Evolutionary conservation across 768 basidiomycete genomes (phyloP).

Genomic region (Phylloporus sp.): DNA sequence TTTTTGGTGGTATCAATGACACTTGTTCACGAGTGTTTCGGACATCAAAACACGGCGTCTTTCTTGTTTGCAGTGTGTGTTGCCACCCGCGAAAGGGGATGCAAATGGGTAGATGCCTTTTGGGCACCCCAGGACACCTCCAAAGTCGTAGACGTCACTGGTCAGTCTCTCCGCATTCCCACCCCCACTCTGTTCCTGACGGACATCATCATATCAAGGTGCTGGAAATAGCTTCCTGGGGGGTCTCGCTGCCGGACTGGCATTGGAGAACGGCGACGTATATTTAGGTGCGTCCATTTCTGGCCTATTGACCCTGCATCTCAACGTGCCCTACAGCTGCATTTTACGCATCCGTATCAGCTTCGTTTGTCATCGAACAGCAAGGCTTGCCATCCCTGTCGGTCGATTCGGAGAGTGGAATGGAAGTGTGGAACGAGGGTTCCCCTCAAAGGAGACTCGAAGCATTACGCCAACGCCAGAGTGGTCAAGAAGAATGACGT

Average conservation of each 20-base stretch:
- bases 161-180: constrained; percentile 33
- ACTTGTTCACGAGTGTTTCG: too few relatives aligned
- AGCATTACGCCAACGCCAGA: constrained; percentile 42
- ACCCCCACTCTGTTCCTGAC: constrained; percentile 1
- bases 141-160: constrained; percentile 79
- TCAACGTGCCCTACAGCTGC: constrained; percentile 44
- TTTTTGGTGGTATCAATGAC: too few relatives aligned
- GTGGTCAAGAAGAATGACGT: constrained; percentile 32
- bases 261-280: constrained; percentile 53
- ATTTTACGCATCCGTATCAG: constrained; percentile 74
- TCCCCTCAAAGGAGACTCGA: constrained; percentile 55
- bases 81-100: constrained; percentile 38
- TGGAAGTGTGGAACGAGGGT: constrained; percentile 69
- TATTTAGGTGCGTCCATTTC: constrained; percentile 50
- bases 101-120: constrained; percentile 71
- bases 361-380: constrained; percentile 83
- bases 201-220: constrained; percentile 41
- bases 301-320: constrained; percentile 3
- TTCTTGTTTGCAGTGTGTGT: too few relatives aligned
- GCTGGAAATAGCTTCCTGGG: constrained; percentile 92
- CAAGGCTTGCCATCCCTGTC: constrained; percentile 62
- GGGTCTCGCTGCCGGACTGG: constrained; percentile 73
- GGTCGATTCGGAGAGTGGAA: constrained; percentile 16
- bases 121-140: constrained; percentile 49
- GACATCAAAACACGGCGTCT: too few relatives aligned